phyloP scores from a whole-genome alignment of 2,329 filamentous ascomycete genomes.

The Penicillium sp. region DNA sequence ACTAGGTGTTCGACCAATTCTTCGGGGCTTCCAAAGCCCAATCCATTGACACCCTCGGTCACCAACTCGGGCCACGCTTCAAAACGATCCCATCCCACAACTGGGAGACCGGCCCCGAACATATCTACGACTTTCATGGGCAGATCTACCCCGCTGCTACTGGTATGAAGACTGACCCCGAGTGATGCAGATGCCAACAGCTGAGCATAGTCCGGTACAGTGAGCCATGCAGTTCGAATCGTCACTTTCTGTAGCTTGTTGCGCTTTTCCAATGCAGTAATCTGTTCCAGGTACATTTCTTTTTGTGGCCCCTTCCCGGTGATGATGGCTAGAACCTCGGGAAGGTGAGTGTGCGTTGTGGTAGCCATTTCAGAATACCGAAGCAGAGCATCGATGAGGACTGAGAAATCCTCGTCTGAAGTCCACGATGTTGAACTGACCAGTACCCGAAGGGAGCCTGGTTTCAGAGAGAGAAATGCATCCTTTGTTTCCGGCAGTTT shows the following conservation, averaged over 20 bases:
- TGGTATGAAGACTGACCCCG: constrained; percentile 87
- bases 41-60: constrained; percentile 77
- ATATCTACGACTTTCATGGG: constrained; percentile 99
- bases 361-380: constrained; percentile 60
- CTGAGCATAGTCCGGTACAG: constrained; percentile 74
- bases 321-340: constrained; percentile 78
- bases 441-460: constrained; percentile 62
- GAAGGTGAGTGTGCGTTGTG: constrained; percentile 49
- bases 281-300: constrained; percentile 65
- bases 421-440: constrained; percentile 98
- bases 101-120: constrained; percentile 91
- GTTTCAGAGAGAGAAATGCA: constrained; percentile 57
- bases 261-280: constrained; percentile 57
- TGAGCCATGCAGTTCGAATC: constrained; percentile 80
- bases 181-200: constrained; percentile 83
- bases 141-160: constrained; percentile 88
- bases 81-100: constrained; percentile 80
- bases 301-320: constrained; percentile 91
- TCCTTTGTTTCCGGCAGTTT: constrained; percentile 62
- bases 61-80: constrained; percentile 91
- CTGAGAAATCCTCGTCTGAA: constrained; percentile 86
- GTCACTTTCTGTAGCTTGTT: constrained; percentile 66
- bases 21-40: constrained; percentile 70
- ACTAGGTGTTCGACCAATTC: constrained; percentile 63
- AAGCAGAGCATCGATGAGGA: constrained; percentile 79